Conservation (phyloP, 305 asterid species). For the Fraxinus ornus region DNA sequence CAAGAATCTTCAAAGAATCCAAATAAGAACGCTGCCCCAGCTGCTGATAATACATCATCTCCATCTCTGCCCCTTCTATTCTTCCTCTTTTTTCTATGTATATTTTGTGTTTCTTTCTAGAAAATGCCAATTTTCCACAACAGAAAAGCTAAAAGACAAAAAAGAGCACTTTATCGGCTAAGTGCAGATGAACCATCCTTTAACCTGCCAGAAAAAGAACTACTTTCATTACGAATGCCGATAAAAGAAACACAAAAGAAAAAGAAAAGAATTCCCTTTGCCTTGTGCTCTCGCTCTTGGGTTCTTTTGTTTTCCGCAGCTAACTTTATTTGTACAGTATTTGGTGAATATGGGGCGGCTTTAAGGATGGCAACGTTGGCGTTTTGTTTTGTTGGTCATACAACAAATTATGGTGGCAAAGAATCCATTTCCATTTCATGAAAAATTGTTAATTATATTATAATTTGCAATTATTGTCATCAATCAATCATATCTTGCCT, state of each 20-base stretch:
- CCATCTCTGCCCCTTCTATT: slow-evolving; percentile 34
- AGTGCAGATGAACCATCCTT: slow-evolving; percentile 30
- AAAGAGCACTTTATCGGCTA: slow-evolving; percentile 21
- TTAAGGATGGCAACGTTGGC: slow-evolving; percentile 35
- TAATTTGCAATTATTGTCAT: slow-evolving; percentile 18
- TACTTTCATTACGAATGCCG: slow-evolving; percentile 28
- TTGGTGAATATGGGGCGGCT: slow-evolving; percentile 26
- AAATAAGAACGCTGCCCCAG: slow-evolving; percentile 57
- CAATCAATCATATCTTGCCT: slow-evolving; percentile 7
- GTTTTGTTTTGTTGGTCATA: not conserved
- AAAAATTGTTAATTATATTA: slow-evolving; percentile 23
- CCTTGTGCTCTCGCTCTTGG: slow-evolving; percentile 16
- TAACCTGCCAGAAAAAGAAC: slow-evolving; percentile 36
- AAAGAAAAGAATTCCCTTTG: slow-evolving; percentile 10
- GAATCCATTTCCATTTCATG: slow-evolving; percentile 29
- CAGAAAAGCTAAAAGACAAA: slow-evolving; percentile 22
- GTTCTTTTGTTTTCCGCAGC: slow-evolving; percentile 34
- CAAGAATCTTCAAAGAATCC: slow-evolving; percentile 71
- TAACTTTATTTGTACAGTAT: slow-evolving; percentile 22
- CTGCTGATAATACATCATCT: slow-evolving; percentile 71
- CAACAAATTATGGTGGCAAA: slow-evolving; percentile 36
- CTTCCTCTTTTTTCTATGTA: not conserved
- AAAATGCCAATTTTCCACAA: slow-evolving; percentile 22
- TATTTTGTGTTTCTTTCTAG: slow-evolving; percentile 21
- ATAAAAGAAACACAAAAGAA: slow-evolving; percentile 19